A percentile compares a stretch with the other conserved stretches of the same genome.
phyloP scores from a whole-genome alignment of 1,284 basidiomycete genomes.

The Golubevia pallescens region DNA sequence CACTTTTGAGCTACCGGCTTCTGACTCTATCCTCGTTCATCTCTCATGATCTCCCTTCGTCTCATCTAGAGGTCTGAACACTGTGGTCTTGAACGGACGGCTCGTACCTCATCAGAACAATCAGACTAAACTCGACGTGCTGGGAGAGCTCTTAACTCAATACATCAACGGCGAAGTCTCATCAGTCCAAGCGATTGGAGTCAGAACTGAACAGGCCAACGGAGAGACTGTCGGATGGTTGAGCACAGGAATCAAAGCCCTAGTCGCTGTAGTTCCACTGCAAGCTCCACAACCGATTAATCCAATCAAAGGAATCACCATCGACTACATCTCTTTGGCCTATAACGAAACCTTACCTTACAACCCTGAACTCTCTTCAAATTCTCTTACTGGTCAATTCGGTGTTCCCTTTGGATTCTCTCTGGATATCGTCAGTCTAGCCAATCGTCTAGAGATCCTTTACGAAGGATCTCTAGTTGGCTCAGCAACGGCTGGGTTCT shows the following conservation, averaged over 20 bases:
- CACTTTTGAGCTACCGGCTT: too few relatives aligned
- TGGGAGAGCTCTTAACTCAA: conserved; percentile 54
- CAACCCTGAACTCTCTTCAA: conserved; percentile 38
- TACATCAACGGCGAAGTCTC: conserved; percentile 55
- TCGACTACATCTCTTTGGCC: conserved; percentile 47
- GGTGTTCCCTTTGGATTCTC: conserved; percentile 61
- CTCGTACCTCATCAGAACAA: conserved; percentile 48
- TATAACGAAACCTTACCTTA: conserved; percentile 42
- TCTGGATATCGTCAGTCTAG: conserved; percentile 43
- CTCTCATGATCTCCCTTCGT: too few relatives aligned
- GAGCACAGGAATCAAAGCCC: conserved; percentile 37
- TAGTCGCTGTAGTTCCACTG: conserved; percentile 43
- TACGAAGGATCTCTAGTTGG: conserved; percentile 31
- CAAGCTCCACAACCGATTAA: conserved; percentile 50
- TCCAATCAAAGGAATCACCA: conserved; percentile 60
- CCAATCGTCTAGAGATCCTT: conserved; percentile 48
- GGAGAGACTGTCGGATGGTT: conserved; percentile 49
- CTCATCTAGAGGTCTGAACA: too few relatives aligned
- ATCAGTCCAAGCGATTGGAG: conserved; percentile 32
- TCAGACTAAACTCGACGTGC: conserved; percentile 40
- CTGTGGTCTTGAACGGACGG: conserved; percentile 44
- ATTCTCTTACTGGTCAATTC: conserved; percentile 42
- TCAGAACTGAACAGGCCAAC: conserved; percentile 28
- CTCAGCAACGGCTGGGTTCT: conserved; percentile 29
- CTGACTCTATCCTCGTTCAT: too few relatives aligned